These are phyloP conservation scores for Talaromyces liani DNA, from an alignment of 495 filamentous ascomycete genomes.

Conservation along the genomic window DNA sequence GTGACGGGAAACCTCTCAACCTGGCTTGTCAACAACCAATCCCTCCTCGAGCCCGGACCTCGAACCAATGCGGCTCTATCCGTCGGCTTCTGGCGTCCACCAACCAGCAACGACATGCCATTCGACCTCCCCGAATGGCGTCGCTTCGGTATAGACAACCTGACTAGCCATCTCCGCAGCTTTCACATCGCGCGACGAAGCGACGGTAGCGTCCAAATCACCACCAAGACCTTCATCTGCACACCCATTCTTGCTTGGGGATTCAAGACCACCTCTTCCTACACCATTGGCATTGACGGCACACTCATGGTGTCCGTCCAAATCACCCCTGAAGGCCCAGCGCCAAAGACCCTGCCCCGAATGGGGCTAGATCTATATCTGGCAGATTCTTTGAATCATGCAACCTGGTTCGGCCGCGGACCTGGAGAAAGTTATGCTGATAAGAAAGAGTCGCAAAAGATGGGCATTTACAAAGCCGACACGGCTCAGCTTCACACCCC, in stretches of 20 bases:
- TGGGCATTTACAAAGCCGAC: conserved; percentile 38
- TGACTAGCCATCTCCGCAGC: conserved; percentile 32
- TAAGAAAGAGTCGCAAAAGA: conserved; percentile 47
- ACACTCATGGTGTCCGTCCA: conserved; percentile 25
- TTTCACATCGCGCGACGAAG: conserved; percentile 23
- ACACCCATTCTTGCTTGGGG: conserved; percentile 53
- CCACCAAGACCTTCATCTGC: conserved; percentile 40
- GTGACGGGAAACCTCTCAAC: conserved; percentile 12
- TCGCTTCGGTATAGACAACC: conserved; percentile 20
- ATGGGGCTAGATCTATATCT: conserved; percentile 47
- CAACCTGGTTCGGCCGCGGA: conserved; percentile 53
- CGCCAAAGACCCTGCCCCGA: conserved; percentile 48
- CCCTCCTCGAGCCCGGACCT: conserved; percentile 9
- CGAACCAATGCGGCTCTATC: conserved; percentile 14
- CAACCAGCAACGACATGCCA: conserved; percentile 59
- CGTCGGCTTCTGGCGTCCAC: conserved; percentile 37
- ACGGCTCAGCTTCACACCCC: conserved; percentile 43
- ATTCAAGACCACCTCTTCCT: conserved; percentile 37
- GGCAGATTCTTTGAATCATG: conserved; percentile 25
- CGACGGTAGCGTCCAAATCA: conserved; percentile 22
- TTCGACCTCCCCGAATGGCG: conserved; percentile 30
- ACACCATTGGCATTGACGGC: conserved; percentile 38
- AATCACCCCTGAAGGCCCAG: conserved; percentile 34
- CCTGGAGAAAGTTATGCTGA: conserved; percentile 58
- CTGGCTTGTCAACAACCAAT: conserved; percentile 9